These are phyloP conservation scores for Trametes sanguinea DNA, from an alignment of 768 basidiomycete genomes.

Conservation along the genomic window DNA sequence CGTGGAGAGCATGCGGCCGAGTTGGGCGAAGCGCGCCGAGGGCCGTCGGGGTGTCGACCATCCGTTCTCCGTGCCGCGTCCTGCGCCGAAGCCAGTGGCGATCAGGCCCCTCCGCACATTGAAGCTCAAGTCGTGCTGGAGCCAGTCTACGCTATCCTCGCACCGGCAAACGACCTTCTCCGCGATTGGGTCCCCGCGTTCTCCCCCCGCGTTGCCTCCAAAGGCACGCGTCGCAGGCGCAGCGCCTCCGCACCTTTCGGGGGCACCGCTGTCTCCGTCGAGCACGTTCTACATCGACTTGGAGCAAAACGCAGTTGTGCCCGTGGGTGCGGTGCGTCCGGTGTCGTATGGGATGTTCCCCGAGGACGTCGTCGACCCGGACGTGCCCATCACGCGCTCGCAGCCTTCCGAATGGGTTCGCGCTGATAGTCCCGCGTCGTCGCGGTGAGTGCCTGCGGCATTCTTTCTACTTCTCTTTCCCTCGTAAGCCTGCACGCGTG, in stretches of 20 bases:
- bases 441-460: constrained; percentile 3
- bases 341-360: constrained; percentile 27
- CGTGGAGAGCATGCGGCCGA: constrained; percentile 39
- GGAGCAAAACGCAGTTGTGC: constrained; percentile 20
- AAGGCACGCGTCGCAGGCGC: constrained; percentile 16
- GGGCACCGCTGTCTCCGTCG: constrained; percentile 19
- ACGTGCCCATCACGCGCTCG: constrained; percentile 59
- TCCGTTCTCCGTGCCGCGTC: constrained; percentile 45
- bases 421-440: constrained; percentile 19
- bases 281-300: constrained; percentile 26
- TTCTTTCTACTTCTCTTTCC: not conserved
- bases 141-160: constrained; percentile 29
- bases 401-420: constrained; percentile 43
- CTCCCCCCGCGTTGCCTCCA: constrained; percentile 19
- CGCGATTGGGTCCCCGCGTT: not conserved
- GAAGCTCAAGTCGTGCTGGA: constrained; percentile 37
- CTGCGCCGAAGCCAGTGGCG: constrained; percentile 26
- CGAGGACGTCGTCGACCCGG: constrained; percentile 44
- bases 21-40: constrained; percentile 49
- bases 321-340: constrained; percentile 24
- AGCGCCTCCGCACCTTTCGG: constrained; percentile 25
- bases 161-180: constrained; percentile 5
- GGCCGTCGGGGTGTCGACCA: constrained; percentile 56
- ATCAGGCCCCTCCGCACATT: constrained; percentile 16
- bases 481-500: not conserved